Evolutionary conservation across 1,139 yeast species (phyloP).

Genomic region (Blastobotrys buckinghamii): DNA sequence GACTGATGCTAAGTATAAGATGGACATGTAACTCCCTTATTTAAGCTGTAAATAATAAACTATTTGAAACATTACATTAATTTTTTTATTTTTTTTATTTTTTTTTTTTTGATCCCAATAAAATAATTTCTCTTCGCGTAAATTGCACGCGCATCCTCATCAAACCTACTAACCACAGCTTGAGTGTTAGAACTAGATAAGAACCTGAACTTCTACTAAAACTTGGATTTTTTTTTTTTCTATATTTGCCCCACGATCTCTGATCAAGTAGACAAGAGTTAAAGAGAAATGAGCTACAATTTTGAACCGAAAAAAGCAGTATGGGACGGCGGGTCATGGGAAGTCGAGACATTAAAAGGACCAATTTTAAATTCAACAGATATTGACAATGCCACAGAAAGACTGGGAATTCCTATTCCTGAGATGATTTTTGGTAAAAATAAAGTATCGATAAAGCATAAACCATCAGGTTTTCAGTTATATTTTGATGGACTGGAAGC

Average conservation of each 20-base stretch:
- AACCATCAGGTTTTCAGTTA: conserved; percentile 40
- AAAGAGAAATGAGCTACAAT: conserved; percentile 1
- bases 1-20: conserved; percentile 15
- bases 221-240: too few relatives aligned
- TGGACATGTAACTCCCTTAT: too few relatives aligned
- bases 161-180: too few relatives aligned
- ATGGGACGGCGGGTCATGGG: conserved; percentile 58
- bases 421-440: conserved; percentile 98
- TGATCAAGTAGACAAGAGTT: too few relatives aligned
- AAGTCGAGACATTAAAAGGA: conserved; percentile 60
- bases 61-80: too few relatives aligned
- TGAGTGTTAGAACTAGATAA: too few relatives aligned
- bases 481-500: conserved; percentile 79
- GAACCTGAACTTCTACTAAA: too few relatives aligned
- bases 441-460: conserved; percentile 44
- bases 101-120: not conserved
- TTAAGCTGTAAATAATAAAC: too few relatives aligned
- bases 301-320: conserved; percentile 9
- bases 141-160: too few relatives aligned
- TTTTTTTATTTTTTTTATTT: not conserved
- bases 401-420: conserved; percentile 76
- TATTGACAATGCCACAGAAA: conserved; percentile 59
- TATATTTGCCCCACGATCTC: too few relatives aligned
- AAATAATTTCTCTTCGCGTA: too few relatives aligned
- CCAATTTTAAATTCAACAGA: conserved; percentile 76